Evolutionary conservation across 768 basidiomycete genomes (phyloP).

Genomic region (Rhizopogon salebrosus): DNA sequence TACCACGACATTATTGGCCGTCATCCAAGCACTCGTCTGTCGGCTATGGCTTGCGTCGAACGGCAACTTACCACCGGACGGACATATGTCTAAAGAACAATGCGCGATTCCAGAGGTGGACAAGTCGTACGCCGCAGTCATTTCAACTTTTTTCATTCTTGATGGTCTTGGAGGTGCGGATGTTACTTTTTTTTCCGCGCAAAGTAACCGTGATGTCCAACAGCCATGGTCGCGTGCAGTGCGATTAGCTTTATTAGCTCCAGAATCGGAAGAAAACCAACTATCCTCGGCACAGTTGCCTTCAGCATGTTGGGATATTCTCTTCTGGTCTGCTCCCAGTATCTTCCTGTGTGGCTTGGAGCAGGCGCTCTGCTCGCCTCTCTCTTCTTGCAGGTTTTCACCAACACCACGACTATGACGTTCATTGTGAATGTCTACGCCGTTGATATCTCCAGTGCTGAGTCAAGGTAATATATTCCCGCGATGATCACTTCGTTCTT

Average conservation of each 20-base stretch:
- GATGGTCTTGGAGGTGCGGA: conserved; percentile 19
- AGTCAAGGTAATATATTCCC: conserved; percentile 16
- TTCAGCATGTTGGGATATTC: conserved; percentile 6
- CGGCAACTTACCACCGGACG: conserved; percentile 7
- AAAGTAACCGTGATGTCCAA: neutral
- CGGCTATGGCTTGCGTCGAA: conserved; percentile 16
- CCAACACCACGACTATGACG: neutral
- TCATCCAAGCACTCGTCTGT: conserved; percentile 23
- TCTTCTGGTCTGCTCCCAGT: conserved; percentile 14
- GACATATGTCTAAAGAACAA: conserved; percentile 5
- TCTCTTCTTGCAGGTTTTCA: conserved; percentile 12
- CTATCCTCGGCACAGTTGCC: conserved; percentile 10
- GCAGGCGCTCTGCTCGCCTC: conserved; percentile 15
- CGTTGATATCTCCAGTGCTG: conserved; percentile 20
- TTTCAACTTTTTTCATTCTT: conserved; percentile 10
- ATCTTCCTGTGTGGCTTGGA: conserved; percentile 9
- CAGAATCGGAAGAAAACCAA: conserved; percentile 21
- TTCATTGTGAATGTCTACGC: conserved; percentile 24
- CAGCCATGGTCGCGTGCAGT: conserved; percentile 22
- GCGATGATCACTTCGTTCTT: neutral
- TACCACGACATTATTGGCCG: conserved; percentile 20
- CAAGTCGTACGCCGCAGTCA: conserved; percentile 15
- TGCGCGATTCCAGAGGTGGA: conserved; percentile 19
- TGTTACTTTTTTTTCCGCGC: neutral
- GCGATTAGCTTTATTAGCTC: conserved; percentile 19